These are phyloP conservation scores for Irineochytrium annulatum DNA, from an alignment of 192 early-diverging fungal genomes.

Conservation along the genomic window DNA sequence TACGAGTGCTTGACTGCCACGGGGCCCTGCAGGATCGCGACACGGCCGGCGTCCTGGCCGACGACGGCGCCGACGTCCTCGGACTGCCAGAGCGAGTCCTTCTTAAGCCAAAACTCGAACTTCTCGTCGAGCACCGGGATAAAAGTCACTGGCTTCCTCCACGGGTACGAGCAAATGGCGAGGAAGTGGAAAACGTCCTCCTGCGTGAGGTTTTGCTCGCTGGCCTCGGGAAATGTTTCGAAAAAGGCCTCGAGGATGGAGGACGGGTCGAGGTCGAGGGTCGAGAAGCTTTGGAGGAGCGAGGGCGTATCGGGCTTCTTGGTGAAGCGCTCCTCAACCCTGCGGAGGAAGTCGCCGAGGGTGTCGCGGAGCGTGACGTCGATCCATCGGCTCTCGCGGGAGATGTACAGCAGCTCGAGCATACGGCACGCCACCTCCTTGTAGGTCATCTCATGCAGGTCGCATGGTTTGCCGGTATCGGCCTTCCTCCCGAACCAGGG, in stretches of 20 bases:
- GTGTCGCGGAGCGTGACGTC: conserved; percentile 65
- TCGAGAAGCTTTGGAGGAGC: conserved; percentile 58
- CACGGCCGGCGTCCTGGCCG: conserved; percentile 78
- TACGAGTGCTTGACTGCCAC: conserved; percentile 72
- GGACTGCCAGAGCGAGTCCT: conserved; percentile 86
- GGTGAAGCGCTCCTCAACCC: conserved; percentile 86
- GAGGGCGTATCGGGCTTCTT: conserved; percentile 50
- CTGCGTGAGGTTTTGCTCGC: conserved; percentile 69
- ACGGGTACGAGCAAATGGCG: conserved; percentile 65
- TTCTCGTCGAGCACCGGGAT: conserved; percentile 81
- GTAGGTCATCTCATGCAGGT: conserved; percentile 93
- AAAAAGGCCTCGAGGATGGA: conserved; percentile 66
- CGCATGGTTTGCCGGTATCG: conserved; percentile 54
- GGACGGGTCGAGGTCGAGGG: conserved; percentile 56
- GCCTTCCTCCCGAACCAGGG: conserved; percentile 89
- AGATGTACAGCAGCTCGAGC: conserved; percentile 75
- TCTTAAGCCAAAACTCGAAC: conserved; percentile 87
- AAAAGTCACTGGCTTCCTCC: conserved; percentile 86
- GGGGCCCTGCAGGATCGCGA: conserved; percentile 85
- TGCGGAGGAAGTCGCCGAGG: conserved; percentile 73
- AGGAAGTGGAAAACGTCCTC: conserved; percentile 85
- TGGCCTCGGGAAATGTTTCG: conserved; percentile 63
- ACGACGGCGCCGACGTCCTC: conserved; percentile 82
- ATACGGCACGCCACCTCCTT: conserved; percentile 77
- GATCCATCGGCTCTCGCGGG: conserved; percentile 74